Base-by-base conservation (phyloP, 2,329 filamentous ascomycete species). In the Aspergillus aculeatus region DNA sequence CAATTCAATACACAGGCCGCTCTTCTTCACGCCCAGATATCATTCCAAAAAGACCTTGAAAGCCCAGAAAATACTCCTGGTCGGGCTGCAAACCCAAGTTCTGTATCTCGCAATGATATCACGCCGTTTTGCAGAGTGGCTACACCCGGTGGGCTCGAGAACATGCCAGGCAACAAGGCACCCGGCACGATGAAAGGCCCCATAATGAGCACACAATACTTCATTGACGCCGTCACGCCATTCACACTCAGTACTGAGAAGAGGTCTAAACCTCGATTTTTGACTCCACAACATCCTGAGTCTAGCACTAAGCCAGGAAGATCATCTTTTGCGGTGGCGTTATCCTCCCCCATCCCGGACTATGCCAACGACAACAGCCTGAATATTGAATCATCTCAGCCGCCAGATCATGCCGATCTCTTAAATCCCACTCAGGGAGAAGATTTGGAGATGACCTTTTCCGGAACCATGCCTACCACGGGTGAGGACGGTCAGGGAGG, bases 1-100 rank as follows among this genome's bases (percentile, higher is more conserved):
- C 68, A 75, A 12, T 65, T 78, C 26, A 78, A 76, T 0, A 79
- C 77, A 0, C 77, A 79, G 58, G 75, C 74, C 24, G 76, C 77
- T 16, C 60, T 78, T 24, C 59, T 72, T 2, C 71, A 73, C 44
- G 77, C 76, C 6, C 76, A 77, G 56, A 71, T 66, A 31, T 75
- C 74, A 1, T 77, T 78, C 29, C 75, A 77, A 52, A 70, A 76
- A 23, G 75, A 76, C 48, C 52, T 78, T 10, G 64, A 69, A 10
- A 77, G 70, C 24, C 71, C 71, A 4, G 64, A 62, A 51, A 60
- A 57, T 19, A 62, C 63, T 19, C 58, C 59, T 23, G 55, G 41
- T n/a, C 16, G 48, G 19, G 61, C 65, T 19, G 60, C 65, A 5
- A 61, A 56, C 21, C 61, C 57, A 47, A 54, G 59, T 44, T 62